phyloP scores from a whole-genome alignment of 306 rosid species.

The Casuarina equisetifolia region DNA sequence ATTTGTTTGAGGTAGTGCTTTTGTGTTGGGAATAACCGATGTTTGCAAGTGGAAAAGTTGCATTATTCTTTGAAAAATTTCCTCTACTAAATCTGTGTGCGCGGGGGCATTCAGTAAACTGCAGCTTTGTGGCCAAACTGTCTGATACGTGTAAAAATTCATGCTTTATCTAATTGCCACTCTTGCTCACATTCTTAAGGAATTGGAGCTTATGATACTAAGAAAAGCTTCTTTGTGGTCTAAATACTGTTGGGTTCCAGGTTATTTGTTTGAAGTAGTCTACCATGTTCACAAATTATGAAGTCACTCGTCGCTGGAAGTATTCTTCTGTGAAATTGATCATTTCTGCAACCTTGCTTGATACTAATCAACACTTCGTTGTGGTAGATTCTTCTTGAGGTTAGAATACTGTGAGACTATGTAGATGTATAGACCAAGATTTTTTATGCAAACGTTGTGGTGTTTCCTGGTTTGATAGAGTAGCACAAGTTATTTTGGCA shows the following conservation, averaged over 20 bases:
- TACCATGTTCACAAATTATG: background rate
- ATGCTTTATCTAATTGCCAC: background rate
- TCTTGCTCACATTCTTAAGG: background rate
- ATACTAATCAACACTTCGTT: background rate
- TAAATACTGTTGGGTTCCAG: no score
- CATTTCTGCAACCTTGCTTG: background rate
- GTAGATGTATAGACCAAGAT: no score
- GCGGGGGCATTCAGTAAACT: no score
- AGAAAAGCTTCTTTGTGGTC: slow-evolving; percentile 1
- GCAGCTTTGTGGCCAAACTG: no score
- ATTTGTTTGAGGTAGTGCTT: background rate
- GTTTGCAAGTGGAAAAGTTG: background rate
- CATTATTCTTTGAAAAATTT: background rate
- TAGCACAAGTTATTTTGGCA: background rate
- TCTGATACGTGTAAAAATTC: background rate
- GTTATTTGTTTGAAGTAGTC: background rate
- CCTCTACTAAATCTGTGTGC: background rate
- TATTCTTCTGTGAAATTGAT: background rate
- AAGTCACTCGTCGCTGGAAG: background rate
- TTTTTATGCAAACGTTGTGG: no score
- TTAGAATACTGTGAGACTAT: no score
- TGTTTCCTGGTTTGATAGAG: no score
- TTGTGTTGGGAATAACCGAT: background rate
- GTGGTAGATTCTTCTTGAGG: background rate
- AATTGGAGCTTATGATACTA: background rate